These are phyloP conservation scores for Melanopsichium pennsylvanicum DNA, from an alignment of 1,284 basidiomycete genomes.

Conservation along the genomic window DNA sequence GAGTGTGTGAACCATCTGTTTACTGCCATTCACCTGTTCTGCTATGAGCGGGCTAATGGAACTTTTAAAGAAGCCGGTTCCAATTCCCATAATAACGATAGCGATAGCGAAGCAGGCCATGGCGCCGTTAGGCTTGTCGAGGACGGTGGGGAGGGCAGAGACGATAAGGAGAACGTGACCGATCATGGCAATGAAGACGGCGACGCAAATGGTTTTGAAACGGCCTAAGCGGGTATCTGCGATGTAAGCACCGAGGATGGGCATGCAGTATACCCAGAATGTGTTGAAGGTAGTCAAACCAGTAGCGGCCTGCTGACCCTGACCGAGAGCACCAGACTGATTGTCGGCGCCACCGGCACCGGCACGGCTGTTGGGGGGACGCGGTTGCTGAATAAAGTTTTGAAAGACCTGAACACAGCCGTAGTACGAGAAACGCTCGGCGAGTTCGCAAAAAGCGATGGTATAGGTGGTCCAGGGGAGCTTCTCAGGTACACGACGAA, in stretches of 20 bases:
- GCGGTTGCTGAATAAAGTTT: constrained; percentile 60
- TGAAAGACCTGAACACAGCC: constrained; percentile 60
- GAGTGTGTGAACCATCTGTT: constrained; percentile 63
- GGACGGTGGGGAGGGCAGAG: constrained; percentile 76
- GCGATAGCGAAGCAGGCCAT: constrained; percentile 72
- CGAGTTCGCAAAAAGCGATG: constrained; percentile 64
- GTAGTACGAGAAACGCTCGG: constrained; percentile 65
- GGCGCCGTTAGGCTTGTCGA: constrained; percentile 71
- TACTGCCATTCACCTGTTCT: constrained; percentile 68
- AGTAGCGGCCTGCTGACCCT: constrained; percentile 61
- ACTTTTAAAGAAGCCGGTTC: constrained; percentile 81
- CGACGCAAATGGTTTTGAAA: constrained; percentile 68
- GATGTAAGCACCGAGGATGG: constrained; percentile 64
- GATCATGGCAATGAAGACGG: constrained; percentile 66
- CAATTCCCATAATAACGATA: constrained; percentile 66
- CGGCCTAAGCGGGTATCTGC: constrained; percentile 68
- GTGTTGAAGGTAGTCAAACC: constrained; percentile 63
- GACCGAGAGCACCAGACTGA: constrained; percentile 58
- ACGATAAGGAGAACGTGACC: constrained; percentile 78
- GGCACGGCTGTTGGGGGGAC: constrained; percentile 49
- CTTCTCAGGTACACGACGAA: constrained; percentile 61
- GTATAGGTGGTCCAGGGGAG: constrained; percentile 59
- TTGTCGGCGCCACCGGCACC: constrained; percentile 51
- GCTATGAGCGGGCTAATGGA: constrained; percentile 56
- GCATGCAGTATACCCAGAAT: constrained; percentile 62